Evolutionary conservation across 306 rosid species (phyloP).

Genomic region (Mimosa bimucronata): DNA sequence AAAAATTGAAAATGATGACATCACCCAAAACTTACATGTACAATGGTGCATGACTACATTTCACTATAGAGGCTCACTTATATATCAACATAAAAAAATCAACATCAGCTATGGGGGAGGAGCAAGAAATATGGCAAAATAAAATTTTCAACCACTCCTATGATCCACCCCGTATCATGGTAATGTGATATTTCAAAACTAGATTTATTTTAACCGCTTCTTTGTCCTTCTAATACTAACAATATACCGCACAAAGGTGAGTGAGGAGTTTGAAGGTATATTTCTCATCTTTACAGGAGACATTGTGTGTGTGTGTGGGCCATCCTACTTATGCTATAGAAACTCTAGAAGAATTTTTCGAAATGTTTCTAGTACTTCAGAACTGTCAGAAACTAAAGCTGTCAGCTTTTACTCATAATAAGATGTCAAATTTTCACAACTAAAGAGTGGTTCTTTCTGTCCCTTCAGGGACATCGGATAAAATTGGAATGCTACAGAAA

Average conservation of each 20-base stretch:
- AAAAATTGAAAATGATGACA: background rate
- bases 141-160: background rate
- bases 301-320: background rate
- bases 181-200: background rate
- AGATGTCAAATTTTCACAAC: background rate
- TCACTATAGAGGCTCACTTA: background rate
- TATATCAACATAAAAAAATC: background rate
- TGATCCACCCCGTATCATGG: background rate
- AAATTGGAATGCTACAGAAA: too few species aligned
- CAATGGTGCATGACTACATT: background rate
- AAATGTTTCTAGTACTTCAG: background rate
- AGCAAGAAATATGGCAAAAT: background rate
- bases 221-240: background rate
- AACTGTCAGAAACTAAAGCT: background rate
- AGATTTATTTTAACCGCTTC: background rate
- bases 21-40: background rate
- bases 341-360: background rate
- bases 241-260: background rate
- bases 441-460: background rate
- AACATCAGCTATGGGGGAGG: background rate
- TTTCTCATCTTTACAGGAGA: background rate
- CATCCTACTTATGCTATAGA: background rate
- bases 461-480: too few species aligned
- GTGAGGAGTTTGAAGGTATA: background rate
- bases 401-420: background rate